Conservation (phyloP, 1,284 basidiomycete species). For the Malassezia caprae region DNA sequence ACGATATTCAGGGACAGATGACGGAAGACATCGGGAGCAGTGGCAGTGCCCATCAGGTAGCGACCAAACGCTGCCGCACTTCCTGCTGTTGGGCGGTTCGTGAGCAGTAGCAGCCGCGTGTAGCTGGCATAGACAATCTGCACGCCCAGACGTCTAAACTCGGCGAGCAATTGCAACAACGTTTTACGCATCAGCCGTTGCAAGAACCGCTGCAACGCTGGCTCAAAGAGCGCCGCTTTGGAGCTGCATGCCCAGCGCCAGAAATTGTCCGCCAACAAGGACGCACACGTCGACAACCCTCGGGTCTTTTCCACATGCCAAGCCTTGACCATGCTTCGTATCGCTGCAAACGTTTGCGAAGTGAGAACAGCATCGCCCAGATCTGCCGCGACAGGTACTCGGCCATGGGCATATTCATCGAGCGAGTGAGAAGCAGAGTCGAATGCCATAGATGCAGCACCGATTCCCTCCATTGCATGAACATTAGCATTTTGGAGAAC, state of each 20-base stretch:
- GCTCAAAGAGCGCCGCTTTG: conserved; percentile 78
- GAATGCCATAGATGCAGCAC: conserved; percentile 66
- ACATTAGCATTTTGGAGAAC: conserved; percentile 87
- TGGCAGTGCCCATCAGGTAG: conserved; percentile 82
- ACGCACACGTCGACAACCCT: conserved; percentile 55
- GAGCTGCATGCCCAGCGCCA: conserved; percentile 92
- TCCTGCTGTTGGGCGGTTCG: conserved; percentile 81
- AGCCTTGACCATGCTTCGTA: conserved; percentile 76
- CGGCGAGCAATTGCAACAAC: conserved; percentile 88
- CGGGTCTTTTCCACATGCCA: conserved; percentile 80
- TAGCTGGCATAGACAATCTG: conserved; percentile 93
- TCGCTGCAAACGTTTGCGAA: conserved; percentile 70
- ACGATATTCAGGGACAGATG: conserved; percentile 79
- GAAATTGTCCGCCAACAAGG: conserved; percentile 66
- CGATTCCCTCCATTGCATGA: conserved; percentile 87
- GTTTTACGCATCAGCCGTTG: conserved; percentile 96
- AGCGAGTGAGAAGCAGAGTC: conserved; percentile 75
- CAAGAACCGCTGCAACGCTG: conserved; percentile 83
- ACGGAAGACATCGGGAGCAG: conserved; percentile 87
- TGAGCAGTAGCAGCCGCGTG: conserved; percentile 76
- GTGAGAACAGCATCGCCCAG: conserved; percentile 90
- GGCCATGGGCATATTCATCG: conserved; percentile 73
- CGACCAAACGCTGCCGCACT: conserved; percentile 90
- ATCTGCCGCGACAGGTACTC: conserved; percentile 55
- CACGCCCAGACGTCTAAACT: conserved; percentile 89